Base-by-base conservation (phyloP, 306 rosid genomes). In the Echinosophora koreensis region DNA sequence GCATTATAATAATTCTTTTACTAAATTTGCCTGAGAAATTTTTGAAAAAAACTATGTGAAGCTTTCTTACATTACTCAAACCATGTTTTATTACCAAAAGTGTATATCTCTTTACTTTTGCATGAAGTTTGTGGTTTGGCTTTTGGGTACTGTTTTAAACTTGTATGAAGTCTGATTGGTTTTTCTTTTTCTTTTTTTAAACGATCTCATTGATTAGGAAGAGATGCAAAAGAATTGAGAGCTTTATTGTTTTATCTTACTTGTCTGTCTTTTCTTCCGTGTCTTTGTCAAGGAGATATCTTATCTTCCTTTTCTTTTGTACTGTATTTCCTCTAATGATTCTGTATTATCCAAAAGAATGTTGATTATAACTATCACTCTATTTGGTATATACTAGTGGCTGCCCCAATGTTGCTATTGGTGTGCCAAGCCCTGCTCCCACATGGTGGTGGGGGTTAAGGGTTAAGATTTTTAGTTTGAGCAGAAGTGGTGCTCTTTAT, bases 11-110 rank as follows among this genome's bases (percentile, higher is more conserved):
- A 27, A 59, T 69, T 62, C 8, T 52, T 61, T 71, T 49, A 54
- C 63, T 44, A 63, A 82, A 54, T 73, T 68, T 52, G 11, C 73
- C 34, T 28, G 47, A 59, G 32, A 67, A 78, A 44, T 38, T 51
- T n/a, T n/a, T n/a, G n/a, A 17, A 8, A 42, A 9, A 42, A 42
- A 14, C 44, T 13, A 27, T 35, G 42, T 28, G 59, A 73, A 56
- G 11, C 60, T 60, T 54, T 59, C 61, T 73, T 56, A 4, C 77
- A 16, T 30, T 39, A 58, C 57, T 50, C 5, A 4, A 51, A 15
- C 8, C 60, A 61, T 57, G 39, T 47, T 64, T 77, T 67, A 66
- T 64, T 41, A 44, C 62, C 60, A 8, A 18, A 22, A 58, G n/a
- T 62, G 54, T 65, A 56, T 28, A 69, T 37, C 59, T 75, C 63